Base-by-base conservation (phyloP, 2,329 filamentous ascomycete species). In the Pyricularia sp. region DNA sequence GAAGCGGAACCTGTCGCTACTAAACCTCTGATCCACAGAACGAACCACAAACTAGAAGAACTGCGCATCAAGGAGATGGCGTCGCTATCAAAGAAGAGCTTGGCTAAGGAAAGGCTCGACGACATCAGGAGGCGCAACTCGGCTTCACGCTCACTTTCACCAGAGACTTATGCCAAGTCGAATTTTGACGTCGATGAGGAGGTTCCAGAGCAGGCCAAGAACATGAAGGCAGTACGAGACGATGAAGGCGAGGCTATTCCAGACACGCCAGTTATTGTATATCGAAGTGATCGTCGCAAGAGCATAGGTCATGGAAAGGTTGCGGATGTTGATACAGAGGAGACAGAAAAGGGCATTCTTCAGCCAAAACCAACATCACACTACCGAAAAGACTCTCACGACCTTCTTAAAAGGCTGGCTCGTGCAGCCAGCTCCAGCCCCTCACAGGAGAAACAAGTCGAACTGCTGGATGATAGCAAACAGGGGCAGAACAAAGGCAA, bases 41-140 rank as follows among this genome's bases (percentile, higher is more conserved):
- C 70, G 12, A 82, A 79, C 67, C 78, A 75, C n/a, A 79, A 78
- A 62, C 69, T 84, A 9, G 81, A 84, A 59, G 79, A 82, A 30
- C 78, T 84, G 60, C 73, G 74, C 6, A 73, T 73, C 22, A 74
- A 75, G 5, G 80, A 82, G 67, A 73, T 76, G 9, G 75, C 76
- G 67, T 69, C 75, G 2, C 68, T 80, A 30, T 80, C 82, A 5
- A 79, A 73, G 65, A 76, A 78, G 63, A 78, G 78, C 1, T 71
- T 82, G 19, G 78, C 82, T n/a, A 76, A 77, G 7, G 78, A 79
- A 64, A 76, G 78, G 35, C 72, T 85, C 2, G 81, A 80, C 40
- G 82, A 84, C 70, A 83, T 84, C 65, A 76, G 78, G 53, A 79
- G 82, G 64, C 75, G 73, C 65, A 83, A 84, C 69, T 77, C 78